These are phyloP conservation scores for Daldinia loculata DNA, from an alignment of 495 filamentous ascomycete species.

Conservation along the genomic window DNA sequence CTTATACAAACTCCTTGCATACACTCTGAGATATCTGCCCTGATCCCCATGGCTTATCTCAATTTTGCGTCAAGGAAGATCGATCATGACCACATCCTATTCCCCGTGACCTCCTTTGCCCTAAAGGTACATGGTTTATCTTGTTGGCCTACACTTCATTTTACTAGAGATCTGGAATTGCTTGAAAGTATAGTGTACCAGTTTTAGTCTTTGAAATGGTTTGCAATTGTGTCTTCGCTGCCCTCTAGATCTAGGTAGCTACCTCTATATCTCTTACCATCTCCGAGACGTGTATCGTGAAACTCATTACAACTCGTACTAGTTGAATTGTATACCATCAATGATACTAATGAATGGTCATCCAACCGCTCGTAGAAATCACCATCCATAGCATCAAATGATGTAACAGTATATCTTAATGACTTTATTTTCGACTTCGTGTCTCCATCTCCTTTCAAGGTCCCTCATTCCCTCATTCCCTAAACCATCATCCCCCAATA, in stretches of 20 bases:
- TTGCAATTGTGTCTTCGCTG: too few species aligned
- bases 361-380: too few species aligned
- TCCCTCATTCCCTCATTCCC: neutral
- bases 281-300: neutral
- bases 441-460: constrained; percentile 12
- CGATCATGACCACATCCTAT: constrained; percentile 38
- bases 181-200: neutral
- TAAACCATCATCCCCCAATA: neutral
- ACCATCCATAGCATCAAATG: neutral
- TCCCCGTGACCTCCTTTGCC: constrained; percentile 31
- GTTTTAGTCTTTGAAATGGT: neutral
- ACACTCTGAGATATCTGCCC: constrained; percentile 49
- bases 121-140: constrained; percentile 39
- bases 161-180: neutral
- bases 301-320: neutral
- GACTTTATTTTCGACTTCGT: constrained; percentile 20
- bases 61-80: constrained; percentile 50
- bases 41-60: constrained; percentile 45
- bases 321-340: neutral
- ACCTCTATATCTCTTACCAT: neutral
- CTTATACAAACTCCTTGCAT: constrained; percentile 39
- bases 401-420: neutral
- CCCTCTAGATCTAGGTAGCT: neutral
- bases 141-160: constrained; percentile 35
- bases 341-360: neutral